A percentile compares a stretch with the other conserved stretches of the same genome.
These are phyloP conservation scores for Trichodelitschia bisporula DNA, from an alignment of 495 filamentous ascomycete genomes.

Conservation along the genomic window DNA sequence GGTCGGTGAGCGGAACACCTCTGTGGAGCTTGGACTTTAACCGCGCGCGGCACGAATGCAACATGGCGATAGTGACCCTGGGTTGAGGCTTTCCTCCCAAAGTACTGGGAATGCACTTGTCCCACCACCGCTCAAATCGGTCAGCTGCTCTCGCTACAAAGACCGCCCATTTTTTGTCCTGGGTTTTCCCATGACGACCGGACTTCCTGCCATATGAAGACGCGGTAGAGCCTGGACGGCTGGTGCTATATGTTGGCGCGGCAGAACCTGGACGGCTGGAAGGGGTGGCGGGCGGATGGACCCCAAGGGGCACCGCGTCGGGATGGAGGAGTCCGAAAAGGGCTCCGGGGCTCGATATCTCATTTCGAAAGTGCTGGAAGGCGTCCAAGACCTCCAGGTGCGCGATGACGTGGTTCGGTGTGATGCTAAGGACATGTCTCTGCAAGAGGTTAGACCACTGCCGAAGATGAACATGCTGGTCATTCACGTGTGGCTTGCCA, in stretches of 20 bases:
- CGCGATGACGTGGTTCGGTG: conserved; percentile 30
- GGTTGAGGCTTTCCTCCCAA: background rate
- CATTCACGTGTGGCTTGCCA: too few species aligned
- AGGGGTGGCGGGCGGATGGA: too few species aligned
- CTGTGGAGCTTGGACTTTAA: background rate
- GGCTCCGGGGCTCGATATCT: conserved; percentile 33
- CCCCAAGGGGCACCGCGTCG: conserved; percentile 5
- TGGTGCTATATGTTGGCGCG: too few species aligned
- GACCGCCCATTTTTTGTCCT: conserved; percentile 61
- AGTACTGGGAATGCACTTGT: conserved; percentile 6
- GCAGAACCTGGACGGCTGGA: too few species aligned
- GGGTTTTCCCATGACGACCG: conserved; percentile 23
- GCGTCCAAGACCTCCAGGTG: conserved; percentile 57
- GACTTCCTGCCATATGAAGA: conserved; percentile 6
- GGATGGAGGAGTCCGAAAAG: conserved; percentile 31
- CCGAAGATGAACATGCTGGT: too few species aligned
- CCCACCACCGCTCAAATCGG: conserved; percentile 54
- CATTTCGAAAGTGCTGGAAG: conserved; percentile 41
- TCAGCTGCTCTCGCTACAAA: conserved; percentile 51
- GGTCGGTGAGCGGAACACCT: background rate
- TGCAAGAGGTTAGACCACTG: too few species aligned
- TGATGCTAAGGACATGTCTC: too few species aligned
- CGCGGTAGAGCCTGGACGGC: too few species aligned
- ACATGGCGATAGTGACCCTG: conserved; percentile 1
- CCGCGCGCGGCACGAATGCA: conserved; percentile 4